Evolutionary conservation across 176 grass and related monocot species (phyloP).

Genomic region (Panicum miliaceum): DNA sequence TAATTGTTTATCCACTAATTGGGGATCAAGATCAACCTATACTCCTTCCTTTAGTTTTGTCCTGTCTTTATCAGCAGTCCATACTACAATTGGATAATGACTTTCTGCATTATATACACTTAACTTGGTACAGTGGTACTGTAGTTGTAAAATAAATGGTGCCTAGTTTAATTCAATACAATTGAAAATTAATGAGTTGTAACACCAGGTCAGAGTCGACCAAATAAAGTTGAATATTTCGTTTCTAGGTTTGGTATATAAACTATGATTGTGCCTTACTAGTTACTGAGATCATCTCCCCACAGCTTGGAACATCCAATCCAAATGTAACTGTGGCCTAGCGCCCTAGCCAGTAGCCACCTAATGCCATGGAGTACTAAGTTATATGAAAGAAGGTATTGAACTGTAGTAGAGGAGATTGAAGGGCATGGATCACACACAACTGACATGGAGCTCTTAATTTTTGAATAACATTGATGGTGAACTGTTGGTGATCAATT

Average conservation of each 20-base stretch:
- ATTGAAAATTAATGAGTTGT: not conserved
- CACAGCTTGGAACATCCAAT: not conserved
- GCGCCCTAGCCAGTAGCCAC: not conserved
- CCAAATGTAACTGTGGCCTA: not conserved
- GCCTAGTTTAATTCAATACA: not conserved
- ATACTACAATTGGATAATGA: not conserved
- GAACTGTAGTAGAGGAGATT: slow-evolving; percentile 6
- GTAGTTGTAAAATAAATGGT: not conserved
- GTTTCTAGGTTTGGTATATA: not conserved
- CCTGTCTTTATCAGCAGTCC: not conserved
- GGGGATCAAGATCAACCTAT: not conserved
- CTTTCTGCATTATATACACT: not conserved
- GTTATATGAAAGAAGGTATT: not conserved
- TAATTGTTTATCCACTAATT: not conserved
- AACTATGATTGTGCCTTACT: not conserved
- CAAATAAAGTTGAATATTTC: not conserved
- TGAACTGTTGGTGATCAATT: slow-evolving; percentile 28
- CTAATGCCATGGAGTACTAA: not conserved
- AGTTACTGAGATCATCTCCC: not conserved
- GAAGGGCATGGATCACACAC: not conserved
- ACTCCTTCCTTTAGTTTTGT: not conserved
- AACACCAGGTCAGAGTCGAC: not conserved
- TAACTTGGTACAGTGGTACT: not conserved
- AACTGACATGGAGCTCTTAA: slow-evolving; percentile 6
- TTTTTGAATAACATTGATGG: not conserved